Evolutionary conservation across 148 eudicot genomes (phyloP), one percentile per base, ranked within the genome.

Genomic region (Cornus kousa): DNA sequence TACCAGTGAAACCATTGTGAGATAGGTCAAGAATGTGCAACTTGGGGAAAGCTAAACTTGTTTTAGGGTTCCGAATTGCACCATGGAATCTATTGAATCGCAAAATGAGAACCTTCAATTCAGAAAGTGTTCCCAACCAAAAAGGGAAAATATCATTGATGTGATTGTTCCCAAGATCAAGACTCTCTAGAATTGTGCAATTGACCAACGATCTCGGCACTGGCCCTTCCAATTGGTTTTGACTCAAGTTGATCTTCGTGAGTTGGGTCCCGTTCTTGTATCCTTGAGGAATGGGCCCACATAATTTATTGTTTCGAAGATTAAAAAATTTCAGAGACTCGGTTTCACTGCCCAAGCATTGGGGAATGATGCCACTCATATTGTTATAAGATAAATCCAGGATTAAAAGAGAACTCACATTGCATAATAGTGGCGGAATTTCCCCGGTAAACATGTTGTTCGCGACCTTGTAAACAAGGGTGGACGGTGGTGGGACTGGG

Each of bases 11-110:
- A 50, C 37, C 28, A 74, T 87, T 90, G 50, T 74, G 7, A 5
- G 90, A 90, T 9, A 88, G 70, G 77, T 87, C 86, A 46, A 88
- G 70, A 23, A 90, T 82, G 19, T 80, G 86, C 72, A 88, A 57
- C 55, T 68, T 72, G 6, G 74, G 73, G 64, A 88, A 87, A 17
- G 14, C 10, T 13, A 6, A 53, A 6, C 33, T 31, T 2, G 9
- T 35, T 62, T 48, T 14, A 2, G 76, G 73, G 19, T 20, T 5
- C 3, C 2, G 9, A 19, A 87, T 72, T 16, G 5, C 50, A 4
- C 90, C 91, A 60, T 86, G 60, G 16, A 90, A 85, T 17, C 57
- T 28, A 28, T 28, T 28, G 28, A 28, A 28, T 28, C 28, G 28
- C 28, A 28, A 28, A 28, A 28, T 28, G 28, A 28, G 28, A 28